Evolutionary conservation across 176 grass and related monocot species (phyloP).

Genomic region (Thalia dealbata): DNA sequence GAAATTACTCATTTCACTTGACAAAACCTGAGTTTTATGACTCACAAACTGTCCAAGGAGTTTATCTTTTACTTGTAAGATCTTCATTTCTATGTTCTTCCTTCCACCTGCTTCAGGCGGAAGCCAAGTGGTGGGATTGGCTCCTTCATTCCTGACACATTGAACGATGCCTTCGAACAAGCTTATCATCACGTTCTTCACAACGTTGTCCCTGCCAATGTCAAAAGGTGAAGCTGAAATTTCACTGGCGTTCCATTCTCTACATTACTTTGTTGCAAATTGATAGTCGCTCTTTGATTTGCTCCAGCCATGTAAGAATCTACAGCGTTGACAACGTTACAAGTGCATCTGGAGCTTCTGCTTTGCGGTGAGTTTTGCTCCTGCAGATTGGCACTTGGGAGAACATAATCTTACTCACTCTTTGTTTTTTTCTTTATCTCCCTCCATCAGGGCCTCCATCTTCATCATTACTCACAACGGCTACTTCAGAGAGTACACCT

Average conservation of each 20-base stretch:
- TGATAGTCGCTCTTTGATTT: background rate
- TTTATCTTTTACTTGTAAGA: background rate
- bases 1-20: background rate
- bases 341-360: constrained; percentile 47
- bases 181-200: constrained; percentile 92
- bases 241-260: background rate
- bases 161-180: constrained; percentile 75
- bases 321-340: constrained; percentile 40
- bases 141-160: constrained; percentile 72
- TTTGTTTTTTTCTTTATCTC: background rate
- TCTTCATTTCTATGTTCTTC: constrained; percentile 7
- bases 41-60: too few species aligned
- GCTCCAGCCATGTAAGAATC: constrained; percentile 48
- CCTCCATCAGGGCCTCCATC: constrained; percentile 43
- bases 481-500: constrained; percentile 59
- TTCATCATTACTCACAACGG: constrained; percentile 57
- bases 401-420: too few species aligned
- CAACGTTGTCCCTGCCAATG: constrained; percentile 46
- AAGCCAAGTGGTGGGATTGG: constrained; percentile 47
- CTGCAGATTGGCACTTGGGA: too few species aligned
- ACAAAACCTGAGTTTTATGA: background rate
- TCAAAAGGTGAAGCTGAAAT: constrained; percentile 54
- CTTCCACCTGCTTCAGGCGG: constrained; percentile 40
- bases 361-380: constrained; percentile 39
- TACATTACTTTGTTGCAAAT: background rate